Evolutionary conservation across 176 grass and related monocot species (phyloP).

Genomic region (Triticum monococcum): DNA sequence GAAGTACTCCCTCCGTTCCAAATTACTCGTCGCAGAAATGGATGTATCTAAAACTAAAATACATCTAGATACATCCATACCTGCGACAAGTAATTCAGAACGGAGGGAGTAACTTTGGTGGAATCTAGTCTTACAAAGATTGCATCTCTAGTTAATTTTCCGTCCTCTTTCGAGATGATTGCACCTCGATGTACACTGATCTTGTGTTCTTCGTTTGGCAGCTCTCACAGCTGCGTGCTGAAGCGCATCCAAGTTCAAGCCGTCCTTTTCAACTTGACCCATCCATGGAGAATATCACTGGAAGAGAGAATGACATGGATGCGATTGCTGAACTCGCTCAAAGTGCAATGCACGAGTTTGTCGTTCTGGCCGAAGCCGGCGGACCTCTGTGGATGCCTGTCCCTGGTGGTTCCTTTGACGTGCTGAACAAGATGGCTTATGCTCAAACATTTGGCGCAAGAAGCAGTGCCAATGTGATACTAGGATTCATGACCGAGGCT

Average conservation of each 20-base stretch:
- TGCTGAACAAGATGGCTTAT: slow-evolving; percentile 44
- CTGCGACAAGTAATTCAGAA: too few relatives aligned
- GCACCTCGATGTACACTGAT: neutral
- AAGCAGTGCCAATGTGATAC: neutral
- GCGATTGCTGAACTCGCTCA: slow-evolving; percentile 25
- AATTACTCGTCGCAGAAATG: too few relatives aligned
- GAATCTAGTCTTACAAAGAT: neutral
- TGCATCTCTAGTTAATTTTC: neutral
- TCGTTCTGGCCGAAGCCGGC: slow-evolving; percentile 7
- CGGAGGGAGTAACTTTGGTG: neutral
- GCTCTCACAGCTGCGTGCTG: neutral
- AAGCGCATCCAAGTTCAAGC: neutral
- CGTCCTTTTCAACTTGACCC: neutral
- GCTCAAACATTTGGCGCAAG: slow-evolving; percentile 12
- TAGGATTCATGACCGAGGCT: slow-evolving; percentile 36
- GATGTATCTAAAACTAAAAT: too few relatives aligned
- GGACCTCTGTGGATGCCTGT: slow-evolving; percentile 44
- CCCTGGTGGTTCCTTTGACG: slow-evolving; percentile 26
- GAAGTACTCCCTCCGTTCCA: too few relatives aligned
- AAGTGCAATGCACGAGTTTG: slow-evolving; percentile 37
- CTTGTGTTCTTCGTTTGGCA: slow-evolving; percentile 12
- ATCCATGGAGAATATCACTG: neutral
- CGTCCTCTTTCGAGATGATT: neutral
- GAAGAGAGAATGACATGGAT: neutral
- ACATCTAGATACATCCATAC: too few relatives aligned